Base-by-base conservation (phyloP, 352 stramenopile genomes). In the Phytopythium oedochilum region DNA sequence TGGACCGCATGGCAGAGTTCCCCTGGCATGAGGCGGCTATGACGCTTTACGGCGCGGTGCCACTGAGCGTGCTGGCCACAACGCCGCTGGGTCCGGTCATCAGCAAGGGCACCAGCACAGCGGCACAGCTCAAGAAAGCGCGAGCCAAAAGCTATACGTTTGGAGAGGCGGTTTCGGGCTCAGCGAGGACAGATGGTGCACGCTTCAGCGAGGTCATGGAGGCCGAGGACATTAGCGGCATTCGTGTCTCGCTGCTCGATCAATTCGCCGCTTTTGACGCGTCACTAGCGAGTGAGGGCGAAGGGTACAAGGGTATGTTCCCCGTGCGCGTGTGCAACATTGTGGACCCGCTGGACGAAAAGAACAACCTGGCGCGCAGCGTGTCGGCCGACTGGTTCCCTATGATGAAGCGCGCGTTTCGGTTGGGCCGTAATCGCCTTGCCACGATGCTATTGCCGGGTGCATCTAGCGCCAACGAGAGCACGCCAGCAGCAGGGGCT, bases 291-390 rank as follows among this genome's bases (percentile, higher is more conserved):
- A 58, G 42, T 32, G n/a, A 46, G 17, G 34, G 47, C 11, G 42
- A 56, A 18, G 47, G 29, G 5, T 32, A 63, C 57, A 53, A 65
- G 40, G 18, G 49, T 18, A 65, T 76, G 55, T 93, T 97, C 55
- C 78, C 74, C 12, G 80, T 94, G 18, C 83, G 88, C 22, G 77
- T 73, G 18, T 93, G 86, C 62, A 97, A 97, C 61, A 83, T 97
- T 34, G 77, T 96, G 51, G 88, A 96, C 45, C 88, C 89, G 14
- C 72, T 97, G 23, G 78, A 97, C 53, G 73, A 86, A 47, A 73
- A 71, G 55, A 93, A 96, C 68, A 97, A 97, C 57, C 60, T 96
- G 39, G 85, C 79, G 32, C 81, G 84, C 22, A 92, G 81, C 51
- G 81, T 94, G 2, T 88, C 82, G 18, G 68, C 73, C 5, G 82